A percentile compares a stretch with the other conserved stretches of the same genome.
Evolutionary conservation across 2,329 filamentous ascomycete genomes (phyloP).

Genomic region (Aspergillus candidus): DNA sequence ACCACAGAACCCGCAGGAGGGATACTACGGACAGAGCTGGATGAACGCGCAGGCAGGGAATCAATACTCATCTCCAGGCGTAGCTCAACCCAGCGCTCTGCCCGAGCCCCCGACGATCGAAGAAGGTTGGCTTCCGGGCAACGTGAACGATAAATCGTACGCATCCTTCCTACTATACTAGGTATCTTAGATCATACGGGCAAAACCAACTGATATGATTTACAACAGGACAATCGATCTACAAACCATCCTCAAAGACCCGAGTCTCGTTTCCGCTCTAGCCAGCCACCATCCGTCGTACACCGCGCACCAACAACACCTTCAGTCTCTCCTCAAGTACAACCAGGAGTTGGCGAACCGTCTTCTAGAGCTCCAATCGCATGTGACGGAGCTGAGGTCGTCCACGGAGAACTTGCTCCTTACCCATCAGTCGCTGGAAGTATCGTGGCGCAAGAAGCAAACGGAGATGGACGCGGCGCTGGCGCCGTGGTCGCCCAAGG

Average conservation of each 20-base stretch:
- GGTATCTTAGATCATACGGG: neutral
- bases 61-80: slow-evolving; percentile 8
- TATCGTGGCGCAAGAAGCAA: slow-evolving; percentile 88
- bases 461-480: slow-evolving; percentile 80
- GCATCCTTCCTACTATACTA: slow-evolving; percentile 13
- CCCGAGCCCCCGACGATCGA: slow-evolving; percentile 43
- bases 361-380: slow-evolving; percentile 39
- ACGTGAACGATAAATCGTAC: slow-evolving; percentile 77
- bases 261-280: slow-evolving; percentile 66
- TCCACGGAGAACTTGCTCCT: slow-evolving; percentile 75
- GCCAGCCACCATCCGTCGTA: slow-evolving; percentile 70
- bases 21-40: slow-evolving; percentile 17
- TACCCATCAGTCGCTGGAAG: slow-evolving; percentile 75
- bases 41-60: slow-evolving; percentile 4
- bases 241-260: slow-evolving; percentile 69
- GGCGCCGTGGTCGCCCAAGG: slow-evolving; percentile 76
- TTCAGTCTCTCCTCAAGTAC: slow-evolving; percentile 60
- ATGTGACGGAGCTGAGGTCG: slow-evolving; percentile 52
- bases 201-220: neutral
- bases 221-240: slow-evolving; percentile 42
- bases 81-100: slow-evolving; percentile 11
- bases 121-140: slow-evolving; percentile 66
- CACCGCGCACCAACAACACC: slow-evolving; percentile 55
- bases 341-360: slow-evolving; percentile 63
- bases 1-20: slow-evolving; percentile 30